Evolutionary conservation across 768 basidiomycete genomes (phyloP).

Genomic region (Tylopilus sp.): DNA sequence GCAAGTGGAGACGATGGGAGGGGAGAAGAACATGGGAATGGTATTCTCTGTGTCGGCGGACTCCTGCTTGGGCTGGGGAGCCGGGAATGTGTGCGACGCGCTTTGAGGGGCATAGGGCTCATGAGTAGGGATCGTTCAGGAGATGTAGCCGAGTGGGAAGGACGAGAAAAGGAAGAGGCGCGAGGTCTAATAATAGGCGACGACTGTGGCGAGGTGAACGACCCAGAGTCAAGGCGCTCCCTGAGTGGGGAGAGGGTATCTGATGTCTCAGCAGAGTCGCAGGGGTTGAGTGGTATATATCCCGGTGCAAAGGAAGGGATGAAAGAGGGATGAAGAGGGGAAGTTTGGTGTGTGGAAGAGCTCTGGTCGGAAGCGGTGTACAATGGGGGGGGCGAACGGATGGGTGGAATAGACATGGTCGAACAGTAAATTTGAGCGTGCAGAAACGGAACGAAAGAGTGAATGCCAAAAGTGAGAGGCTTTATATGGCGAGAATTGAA

Average conservation of each 20-base stretch:
- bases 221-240: slow-evolving; percentile 9
- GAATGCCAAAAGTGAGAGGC: slow-evolving; percentile 2
- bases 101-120: neutral
- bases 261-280: slow-evolving; percentile 8
- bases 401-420: slow-evolving; percentile 6
- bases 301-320: neutral
- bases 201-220: slow-evolving; percentile 1
- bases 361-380: slow-evolving; percentile 7
- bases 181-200: neutral
- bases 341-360: slow-evolving; percentile 19
- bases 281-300: neutral
- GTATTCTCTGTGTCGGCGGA: slow-evolving; percentile 8
- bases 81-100: slow-evolving; percentile 1
- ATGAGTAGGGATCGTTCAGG: slow-evolving; percentile 13
- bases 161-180: slow-evolving; percentile 14
- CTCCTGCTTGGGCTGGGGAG: slow-evolving; percentile 10
- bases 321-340: slow-evolving; percentile 24
- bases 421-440: neutral
- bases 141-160: slow-evolving; percentile 4
- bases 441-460: neutral
- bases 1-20: slow-evolving; percentile 10
- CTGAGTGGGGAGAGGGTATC: slow-evolving; percentile 19
- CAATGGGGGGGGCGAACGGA: slow-evolving; percentile 12
- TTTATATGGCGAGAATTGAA: slow-evolving; percentile 15
- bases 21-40: slow-evolving; percentile 12